Conservation (phyloP, 108 stramenopile genomes). For the Cylindrotheca closterium region DNA sequence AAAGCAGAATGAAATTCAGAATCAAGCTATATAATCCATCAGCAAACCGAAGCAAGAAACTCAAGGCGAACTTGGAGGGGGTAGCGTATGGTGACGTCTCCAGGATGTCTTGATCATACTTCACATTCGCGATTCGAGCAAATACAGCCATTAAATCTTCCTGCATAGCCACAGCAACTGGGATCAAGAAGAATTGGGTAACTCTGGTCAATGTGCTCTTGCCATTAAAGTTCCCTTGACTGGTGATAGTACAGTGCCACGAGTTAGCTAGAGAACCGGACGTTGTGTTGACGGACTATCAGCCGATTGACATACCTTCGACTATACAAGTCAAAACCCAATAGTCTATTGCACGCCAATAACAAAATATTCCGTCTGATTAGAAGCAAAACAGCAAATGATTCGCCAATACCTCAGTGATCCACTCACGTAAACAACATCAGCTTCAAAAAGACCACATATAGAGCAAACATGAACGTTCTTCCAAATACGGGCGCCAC, state of each 20-base stretch:
- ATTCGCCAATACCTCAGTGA: no score
- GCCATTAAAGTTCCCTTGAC: conserved; percentile 11
- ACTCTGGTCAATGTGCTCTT: conserved; percentile 15
- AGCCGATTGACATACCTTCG: no score
- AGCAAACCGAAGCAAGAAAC: conserved; percentile 29
- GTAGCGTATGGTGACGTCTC: conserved; percentile 27
- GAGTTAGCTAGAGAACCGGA: no score
- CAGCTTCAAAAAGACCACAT: conserved; percentile 36
- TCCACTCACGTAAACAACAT: conserved; percentile 23
- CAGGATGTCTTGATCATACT: conserved; percentile 28
- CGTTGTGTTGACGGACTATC: no score
- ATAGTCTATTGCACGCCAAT: no score
- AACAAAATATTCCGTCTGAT: no score
- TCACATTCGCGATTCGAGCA: conserved; percentile 42
- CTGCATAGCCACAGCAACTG: conserved; percentile 56
- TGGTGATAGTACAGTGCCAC: no score
- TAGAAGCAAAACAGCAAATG: no score
- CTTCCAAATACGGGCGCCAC: conserved; percentile 22
- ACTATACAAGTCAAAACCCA: no score
- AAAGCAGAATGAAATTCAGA: conserved; percentile 45
- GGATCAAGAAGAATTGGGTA: conserved; percentile 54
- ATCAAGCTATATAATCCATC: conserved; percentile 48
- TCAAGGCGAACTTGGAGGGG: conserved; percentile 24
- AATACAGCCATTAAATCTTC: conserved; percentile 55
- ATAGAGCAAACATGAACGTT: conserved; percentile 38